Base-by-base conservation (phyloP, 1,284 basidiomycete species). In the Fistulina hepatica region DNA sequence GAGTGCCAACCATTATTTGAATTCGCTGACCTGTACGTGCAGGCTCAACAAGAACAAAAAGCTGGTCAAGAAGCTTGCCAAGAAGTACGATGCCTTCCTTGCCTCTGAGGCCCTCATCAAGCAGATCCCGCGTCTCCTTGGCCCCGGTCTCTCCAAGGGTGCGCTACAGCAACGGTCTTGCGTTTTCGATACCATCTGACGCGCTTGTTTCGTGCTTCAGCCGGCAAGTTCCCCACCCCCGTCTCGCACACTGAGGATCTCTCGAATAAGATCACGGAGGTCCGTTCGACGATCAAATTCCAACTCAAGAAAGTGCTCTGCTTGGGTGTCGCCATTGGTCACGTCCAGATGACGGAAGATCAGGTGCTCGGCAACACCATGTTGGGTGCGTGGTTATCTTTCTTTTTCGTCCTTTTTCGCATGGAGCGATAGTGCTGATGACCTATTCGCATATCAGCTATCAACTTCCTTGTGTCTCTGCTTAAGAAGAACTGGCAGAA, bases 401-500 rank as follows among this genome's bases (percentile, higher is more conserved):
- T 33, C 9, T 20, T 39, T 19, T 15, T 28, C 11, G 15, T 21
- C 9, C 9, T 20, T 39, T 19, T 15, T 28, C 11, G 15, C 21
- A 9, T 30, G 34, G 40, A 12, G 37, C 40, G 46, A 51, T 16
- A 36, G 13, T 19, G 10, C 2, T 24, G 13, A 30, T 36, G 34
- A 42, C 32, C 33, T 21, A 37, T 35, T 32, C 31, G 20, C 12
- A 9, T 24, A 21, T 26, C 42, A 86, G 82, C 90, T 65, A 94
- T 99, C 76, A 99, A 99, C 82, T 99, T 98, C 81, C 76, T 99
- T 52, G 89, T 99, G 60, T 97, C 95, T 28, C 73, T 99, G 44
- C 81, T 99, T 61, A 98, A 98, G 81, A 98, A 98, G 81, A 93
- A 97, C 74, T 97, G 93, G 93, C 94, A 97, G 67, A 99, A 98